Evolutionary conservation across 2,329 filamentous ascomycete genomes (phyloP), one percentile per base, ranked within the genome.

Genomic region (Colletotrichum truncatum): DNA sequence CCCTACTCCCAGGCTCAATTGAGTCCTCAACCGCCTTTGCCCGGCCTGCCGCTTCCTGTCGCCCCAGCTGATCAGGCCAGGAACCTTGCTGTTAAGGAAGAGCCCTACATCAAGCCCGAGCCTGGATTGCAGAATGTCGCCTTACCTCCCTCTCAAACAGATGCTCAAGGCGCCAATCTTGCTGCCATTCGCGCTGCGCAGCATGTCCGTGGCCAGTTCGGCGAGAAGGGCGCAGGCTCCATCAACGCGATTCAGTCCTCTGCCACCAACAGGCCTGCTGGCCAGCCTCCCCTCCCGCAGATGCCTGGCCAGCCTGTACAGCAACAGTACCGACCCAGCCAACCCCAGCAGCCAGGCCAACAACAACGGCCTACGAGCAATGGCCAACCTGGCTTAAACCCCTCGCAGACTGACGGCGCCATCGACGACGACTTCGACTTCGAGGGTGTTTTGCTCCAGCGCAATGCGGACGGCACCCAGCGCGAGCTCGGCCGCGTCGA

Each of bases 321-420:
- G 26, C 73, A 74, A 41, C 72, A 73, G 48, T 67, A 70, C 55
- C 71, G 67, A 21, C 70, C 41, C 49, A 39, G n/a, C 28, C 57
- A 5, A 43, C 49, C 63, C 12, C 63, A 55, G 28, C 76, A 78
- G 34, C 70, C 67, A 32, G 73, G 72, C 25, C 76, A 73, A 48
- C 75, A 74, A 54, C 75, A 74, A 64, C 72, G 68, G 61, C 69
- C 70, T 18, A 34, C 55, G 11, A 61, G 59, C 45, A 58, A 53
- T n/a, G 51, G 59, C 11, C 67, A 69, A 49, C 75, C 75, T 46
- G 73, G 72, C 65, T 66, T 69, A 46, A 65, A 62, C 21, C 62
- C 66, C 14, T 62, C 61, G 60, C 84, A 98, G 76, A 91, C 91
- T 12, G 95, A 98, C 74, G 95, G 94, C 53, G 81, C 91, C n/a